Base-by-base conservation (phyloP, 2,329 filamentous ascomycete genomes). In the Ophiostoma novo-ulmi region DNA sequence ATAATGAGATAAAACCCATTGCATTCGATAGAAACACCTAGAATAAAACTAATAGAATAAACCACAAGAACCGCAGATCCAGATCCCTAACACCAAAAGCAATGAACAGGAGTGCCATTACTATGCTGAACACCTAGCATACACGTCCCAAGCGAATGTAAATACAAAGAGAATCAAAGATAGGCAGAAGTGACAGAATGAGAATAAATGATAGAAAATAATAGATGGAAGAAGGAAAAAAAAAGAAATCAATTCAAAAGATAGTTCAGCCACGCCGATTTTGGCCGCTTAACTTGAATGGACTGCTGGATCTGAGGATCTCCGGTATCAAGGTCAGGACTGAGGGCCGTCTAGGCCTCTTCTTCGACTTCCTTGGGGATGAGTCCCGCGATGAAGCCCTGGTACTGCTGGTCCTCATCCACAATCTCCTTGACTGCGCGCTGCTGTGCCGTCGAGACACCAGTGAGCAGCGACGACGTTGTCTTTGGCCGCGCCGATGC, bases 261-360 rank as follows among this genome's bases (percentile, higher is more conserved):
- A 39, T 8, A 11, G 10, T 0, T 11, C 38, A 39, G 38, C 38
- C 8, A 39, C 38, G 10, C 38, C 38, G 38, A 39, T 13, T 3
- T 39, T 3, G 3, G 38, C 38, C 2, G 11, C 8, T 13, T 13
- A 39, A 10, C 10, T 39, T 39, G 8, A 10, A 20, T 48, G 17
- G 17, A 48, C 44, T 7, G 17, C 44, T 17, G 7, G 44, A 17
- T 6, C 44, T 48, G 8, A 20, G 20, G 1, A 48, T 17, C 44
- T 8, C 38, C 38, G 38, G 7, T 39, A 11, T 11, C 38, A 8
- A 39, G 38, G 38, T 17, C 11, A 48, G 44, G 44, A 20, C 13
- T 14, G 14, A 48, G 5, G 17, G 13, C 44, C 1, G 2, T 17
- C 63, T 65, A 90, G 73, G 94, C 91, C 61, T 92, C 88, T 69